These are phyloP conservation scores for Trichosanthes truncata DNA, from an alignment of 306 rosid genomes.

Conservation along the genomic window DNA sequence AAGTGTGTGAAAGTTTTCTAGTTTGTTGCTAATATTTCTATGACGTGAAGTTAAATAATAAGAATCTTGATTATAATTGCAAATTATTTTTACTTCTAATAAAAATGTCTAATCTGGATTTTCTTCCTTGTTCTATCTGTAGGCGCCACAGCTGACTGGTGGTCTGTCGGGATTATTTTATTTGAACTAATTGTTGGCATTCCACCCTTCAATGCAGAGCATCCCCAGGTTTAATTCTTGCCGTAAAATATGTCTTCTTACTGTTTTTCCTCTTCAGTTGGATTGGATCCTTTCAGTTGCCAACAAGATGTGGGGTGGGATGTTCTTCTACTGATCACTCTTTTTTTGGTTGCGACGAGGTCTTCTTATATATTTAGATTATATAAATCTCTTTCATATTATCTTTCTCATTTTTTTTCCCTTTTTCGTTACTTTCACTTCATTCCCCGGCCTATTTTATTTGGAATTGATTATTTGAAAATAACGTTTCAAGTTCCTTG, in stretches of 20 bases:
- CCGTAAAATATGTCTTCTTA: background rate
- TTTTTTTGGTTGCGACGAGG: background rate
- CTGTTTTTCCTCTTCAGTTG: background rate
- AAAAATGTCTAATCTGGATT: background rate
- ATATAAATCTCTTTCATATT: background rate
- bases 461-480: background rate
- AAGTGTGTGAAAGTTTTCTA: background rate
- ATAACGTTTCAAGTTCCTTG: background rate
- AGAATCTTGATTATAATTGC: background rate
- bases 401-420: background rate
- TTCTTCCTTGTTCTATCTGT: slow-evolving; percentile 11
- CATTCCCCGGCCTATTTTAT: background rate
- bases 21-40: background rate
- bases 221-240: slow-evolving; percentile 71
- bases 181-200: slow-evolving; percentile 96
- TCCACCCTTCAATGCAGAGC: slow-evolving; percentile 98
- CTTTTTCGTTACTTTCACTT: background rate
- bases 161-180: slow-evolving; percentile 98
- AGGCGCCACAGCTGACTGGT: slow-evolving; percentile 98
- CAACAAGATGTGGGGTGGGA: background rate
- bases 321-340: background rate
- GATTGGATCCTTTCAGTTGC: background rate
- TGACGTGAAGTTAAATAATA: background rate
- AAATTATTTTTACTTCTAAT: background rate
- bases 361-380: background rate